Evolutionary conservation across 352 stramenopile genomes (phyloP).

Genomic region (Globisporangium viniferum): DNA sequence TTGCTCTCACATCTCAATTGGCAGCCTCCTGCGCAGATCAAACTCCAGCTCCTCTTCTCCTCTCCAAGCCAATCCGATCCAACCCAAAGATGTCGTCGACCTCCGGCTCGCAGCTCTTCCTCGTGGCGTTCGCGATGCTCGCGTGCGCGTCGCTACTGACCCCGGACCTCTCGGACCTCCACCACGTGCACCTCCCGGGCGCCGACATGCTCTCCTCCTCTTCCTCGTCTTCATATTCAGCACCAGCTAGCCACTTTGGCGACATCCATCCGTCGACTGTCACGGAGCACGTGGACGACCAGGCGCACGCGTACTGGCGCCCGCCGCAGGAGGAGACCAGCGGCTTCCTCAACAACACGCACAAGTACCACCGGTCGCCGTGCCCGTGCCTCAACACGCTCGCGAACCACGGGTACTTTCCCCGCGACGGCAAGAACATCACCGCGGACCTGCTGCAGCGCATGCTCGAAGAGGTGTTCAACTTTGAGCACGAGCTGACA

Average conservation of each 20-base stretch:
- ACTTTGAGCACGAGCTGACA: conserved; percentile 36
- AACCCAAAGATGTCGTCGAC: not conserved
- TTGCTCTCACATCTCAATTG: not conserved
- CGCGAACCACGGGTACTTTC: conserved; percentile 32
- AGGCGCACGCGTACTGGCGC: conserved; percentile 34
- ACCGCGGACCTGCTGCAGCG: conserved; percentile 34
- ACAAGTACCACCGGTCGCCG: conserved; percentile 42
- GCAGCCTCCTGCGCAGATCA: not conserved
- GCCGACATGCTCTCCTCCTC: not conserved
- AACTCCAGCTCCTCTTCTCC: not conserved
- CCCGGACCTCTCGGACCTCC: not conserved
- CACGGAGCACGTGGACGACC: conserved; percentile 11
- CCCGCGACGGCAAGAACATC: conserved; percentile 39
- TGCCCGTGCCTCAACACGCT: conserved; percentile 64
- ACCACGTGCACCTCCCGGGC: not conserved
- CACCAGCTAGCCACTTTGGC: too few species aligned
- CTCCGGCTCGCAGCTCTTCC: not conserved
- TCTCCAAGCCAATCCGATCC: too few species aligned
- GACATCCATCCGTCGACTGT: too few species aligned
- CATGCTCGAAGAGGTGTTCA: conserved; percentile 42
- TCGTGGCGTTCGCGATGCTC: not conserved
- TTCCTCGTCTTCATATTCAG: too few species aligned
- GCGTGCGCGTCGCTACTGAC: not conserved
- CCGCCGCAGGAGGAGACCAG: conserved; percentile 32
- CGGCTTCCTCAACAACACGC: conserved; percentile 36